A percentile compares a stretch with the other conserved stretches of the same genome.
These are phyloP conservation scores for slime mould (Dictyostelium discoideum) DNA, from an alignment of 78 protist genomes.

Conservation along the genomic window DNA sequence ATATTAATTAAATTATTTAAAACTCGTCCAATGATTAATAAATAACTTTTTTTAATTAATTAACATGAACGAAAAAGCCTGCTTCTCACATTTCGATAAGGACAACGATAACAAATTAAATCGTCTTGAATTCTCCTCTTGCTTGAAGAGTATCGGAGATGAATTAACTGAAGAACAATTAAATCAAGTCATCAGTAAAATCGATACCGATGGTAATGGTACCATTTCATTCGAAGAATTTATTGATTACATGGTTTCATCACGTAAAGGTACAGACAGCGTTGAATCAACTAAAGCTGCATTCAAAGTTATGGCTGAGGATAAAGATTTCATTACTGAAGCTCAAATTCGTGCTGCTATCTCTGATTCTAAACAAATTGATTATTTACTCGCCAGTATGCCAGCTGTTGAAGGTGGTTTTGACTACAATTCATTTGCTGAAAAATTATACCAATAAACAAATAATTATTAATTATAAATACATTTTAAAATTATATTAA, in stretches of 20 bases:
- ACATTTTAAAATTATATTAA: too few relatives aligned
- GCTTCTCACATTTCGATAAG: constrained; percentile 80
- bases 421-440: constrained; percentile 50
- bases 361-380: constrained; percentile 61
- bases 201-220: constrained; percentile 63
- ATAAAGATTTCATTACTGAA: constrained; percentile 69
- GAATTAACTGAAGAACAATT: constrained; percentile 80
- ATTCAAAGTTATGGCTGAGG: constrained; percentile 82
- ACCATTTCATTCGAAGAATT: constrained; percentile 71
- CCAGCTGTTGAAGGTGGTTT: constrained; percentile 59
- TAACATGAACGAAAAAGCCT: constrained; percentile 12
- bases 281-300: constrained; percentile 60
- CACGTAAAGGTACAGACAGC: constrained; percentile 51
- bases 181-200: constrained; percentile 18
- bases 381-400: constrained; percentile 60
- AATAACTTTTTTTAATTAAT: too few relatives aligned
- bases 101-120: constrained; percentile 69
- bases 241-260: constrained; percentile 55
- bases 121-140: constrained; percentile 74
- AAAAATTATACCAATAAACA: constrained; percentile 24
- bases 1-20: too few relatives aligned
- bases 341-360: constrained; percentile 80
- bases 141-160: constrained; percentile 77
- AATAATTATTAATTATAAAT: background rate
- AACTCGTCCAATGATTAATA: too few relatives aligned